These are phyloP conservation scores for Ceriops zippeliana DNA, from an alignment of 345 rosid species.

Conservation along the genomic window DNA sequence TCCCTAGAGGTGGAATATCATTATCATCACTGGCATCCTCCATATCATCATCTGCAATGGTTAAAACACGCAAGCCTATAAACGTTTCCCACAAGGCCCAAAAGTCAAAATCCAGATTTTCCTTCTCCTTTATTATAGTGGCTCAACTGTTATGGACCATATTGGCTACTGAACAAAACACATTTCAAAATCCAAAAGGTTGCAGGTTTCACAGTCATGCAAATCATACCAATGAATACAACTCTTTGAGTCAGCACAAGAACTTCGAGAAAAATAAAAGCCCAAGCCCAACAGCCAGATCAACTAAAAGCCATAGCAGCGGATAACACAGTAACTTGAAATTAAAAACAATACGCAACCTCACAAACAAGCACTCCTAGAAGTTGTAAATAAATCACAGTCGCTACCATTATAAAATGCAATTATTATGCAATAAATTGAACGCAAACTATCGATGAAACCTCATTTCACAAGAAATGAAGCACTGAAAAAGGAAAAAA, in stretches of 20 bases:
- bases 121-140: neutral
- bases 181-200: neutral
- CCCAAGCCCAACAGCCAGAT: no score
- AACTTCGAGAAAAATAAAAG: no score
- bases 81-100: neutral
- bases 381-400: no score
- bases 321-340: no score
- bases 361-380: no score
- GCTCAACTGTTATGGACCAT: neutral
- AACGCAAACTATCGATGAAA: neutral
- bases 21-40: conserved; percentile 35
- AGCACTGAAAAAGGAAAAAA: neutral
- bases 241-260: no score
- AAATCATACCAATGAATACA: neutral
- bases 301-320: no score
- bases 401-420: no score
- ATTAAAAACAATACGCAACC: no score
- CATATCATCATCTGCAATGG: conserved; percentile 43
- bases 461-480: neutral
- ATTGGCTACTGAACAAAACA: neutral
- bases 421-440: no score
- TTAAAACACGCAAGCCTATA: neutral
- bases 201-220: neutral
- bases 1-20: conserved; percentile 31
- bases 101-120: neutral